Evolutionary conservation across 768 basidiomycete species (phyloP), one percentile per base, ranked within the genome.

Genomic region (Lactarius deliciosus): DNA sequence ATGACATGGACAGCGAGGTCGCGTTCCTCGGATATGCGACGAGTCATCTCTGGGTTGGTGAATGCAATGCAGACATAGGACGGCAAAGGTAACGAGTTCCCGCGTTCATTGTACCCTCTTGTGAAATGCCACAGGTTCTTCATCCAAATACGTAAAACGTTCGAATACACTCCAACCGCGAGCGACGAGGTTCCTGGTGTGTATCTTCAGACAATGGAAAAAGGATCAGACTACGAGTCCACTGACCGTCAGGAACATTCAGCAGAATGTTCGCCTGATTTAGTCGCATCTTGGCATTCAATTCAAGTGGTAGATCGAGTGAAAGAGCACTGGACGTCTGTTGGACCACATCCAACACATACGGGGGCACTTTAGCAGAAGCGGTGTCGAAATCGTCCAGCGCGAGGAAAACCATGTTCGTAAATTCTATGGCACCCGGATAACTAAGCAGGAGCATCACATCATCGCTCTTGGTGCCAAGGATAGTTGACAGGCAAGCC

Each of bases 101-200:
- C 28, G 28, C 28, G 28, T 30, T 30, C 28, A 30, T 30, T 30
- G 28, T 30, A 30, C 28, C 28, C 28, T 30, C 28, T 30, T 30
- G 28, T 30, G 28, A 30, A 30, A 30, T 30, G 28, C 28, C 28
- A 30, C 28, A 64, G 22, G 30, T 32, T 57, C 41, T 57, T 57
- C 40, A 64, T 20, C 30, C 56, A 64, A n/a, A 45, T n/a, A 36
- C 32, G 56, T 3, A 64, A 22, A 13, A 41, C 41, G 18, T 15
- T 43, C 22, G 16, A 47, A 11, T 41, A 41, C n/a, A 32, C n/a
- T 18, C 25, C 56, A 8, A 32, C n/a, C 8, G 45, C 43, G 5
- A 57, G 43, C 9, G 43, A 32, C 25, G 63, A 57, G 9, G 22
- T 18, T 1, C 41, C 63, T 16, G n/a, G 13, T 15, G 16, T 20